These are phyloP conservation scores for Hericium rajendrae DNA, from an alignment of 768 basidiomycete genomes.

Conservation along the genomic window DNA sequence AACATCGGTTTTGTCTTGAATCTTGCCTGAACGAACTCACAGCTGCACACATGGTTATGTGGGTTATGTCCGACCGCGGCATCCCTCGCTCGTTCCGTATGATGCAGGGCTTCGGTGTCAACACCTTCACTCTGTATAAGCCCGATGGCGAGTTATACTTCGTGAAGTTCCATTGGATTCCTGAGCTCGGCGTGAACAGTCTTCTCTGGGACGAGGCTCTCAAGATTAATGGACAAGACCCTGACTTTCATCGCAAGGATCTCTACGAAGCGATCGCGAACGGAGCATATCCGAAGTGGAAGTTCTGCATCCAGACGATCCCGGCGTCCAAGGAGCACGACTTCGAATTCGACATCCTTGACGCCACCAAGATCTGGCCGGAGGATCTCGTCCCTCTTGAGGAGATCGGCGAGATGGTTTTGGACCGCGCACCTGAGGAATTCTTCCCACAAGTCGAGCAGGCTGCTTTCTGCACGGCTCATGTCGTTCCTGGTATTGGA, in stretches of 20 bases:
- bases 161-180: constrained; percentile 82
- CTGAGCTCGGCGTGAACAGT: constrained; percentile 79
- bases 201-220: constrained; percentile 86
- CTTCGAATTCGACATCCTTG: constrained; percentile 82
- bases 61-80: constrained; percentile 77
- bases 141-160: constrained; percentile 57
- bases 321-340: constrained; percentile 63
- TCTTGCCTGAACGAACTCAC: constrained; percentile 8
- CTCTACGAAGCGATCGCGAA: constrained; percentile 72
- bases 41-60: constrained; percentile 72
- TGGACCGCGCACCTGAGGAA: constrained; percentile 56
- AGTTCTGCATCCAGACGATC: constrained; percentile 65
- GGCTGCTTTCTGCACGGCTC: constrained; percentile 77
- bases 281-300: constrained; percentile 69
- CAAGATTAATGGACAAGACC: constrained; percentile 76
- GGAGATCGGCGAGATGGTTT: constrained; percentile 65
- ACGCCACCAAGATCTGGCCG: constrained; percentile 82
- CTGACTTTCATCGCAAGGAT: constrained; percentile 76
- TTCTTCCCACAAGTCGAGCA: constrained; percentile 87
- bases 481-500: constrained; percentile 42
- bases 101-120: constrained; percentile 87
- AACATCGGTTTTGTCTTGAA: too few relatives aligned
- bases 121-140: constrained; percentile 74
- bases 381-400: constrained; percentile 72
- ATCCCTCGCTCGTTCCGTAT: constrained; percentile 81